phyloP scores from a whole-genome alignment of 129 eudicot species.

The Lonicera japonica region DNA sequence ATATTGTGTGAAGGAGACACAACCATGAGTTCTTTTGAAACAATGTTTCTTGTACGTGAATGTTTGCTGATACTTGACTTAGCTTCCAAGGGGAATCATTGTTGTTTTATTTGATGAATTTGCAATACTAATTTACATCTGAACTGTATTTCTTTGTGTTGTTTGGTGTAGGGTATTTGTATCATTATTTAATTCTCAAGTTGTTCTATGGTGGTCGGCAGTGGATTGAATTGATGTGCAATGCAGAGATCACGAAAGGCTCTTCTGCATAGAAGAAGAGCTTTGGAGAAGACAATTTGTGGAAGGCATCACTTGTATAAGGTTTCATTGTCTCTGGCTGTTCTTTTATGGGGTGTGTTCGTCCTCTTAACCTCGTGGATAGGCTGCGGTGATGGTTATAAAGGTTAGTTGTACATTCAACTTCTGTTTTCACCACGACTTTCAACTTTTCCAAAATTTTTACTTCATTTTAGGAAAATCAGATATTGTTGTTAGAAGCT shows the following conservation, averaged over 20 bases:
- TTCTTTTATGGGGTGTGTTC: conserved; percentile 73
- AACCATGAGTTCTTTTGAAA: background rate
- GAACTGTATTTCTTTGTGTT: background rate
- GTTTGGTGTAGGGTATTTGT: conserved; percentile 22
- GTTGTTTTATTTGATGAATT: background rate
- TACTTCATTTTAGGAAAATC: too few species aligned
- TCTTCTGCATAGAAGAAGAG: conserved; percentile 89
- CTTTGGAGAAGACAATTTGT: conserved; percentile 45
- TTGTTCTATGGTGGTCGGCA: background rate
- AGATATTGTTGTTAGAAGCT: too few species aligned
- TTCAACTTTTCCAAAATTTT: too few species aligned
- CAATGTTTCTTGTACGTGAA: background rate
- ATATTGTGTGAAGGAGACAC: background rate
- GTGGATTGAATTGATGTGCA: conserved; percentile 65
- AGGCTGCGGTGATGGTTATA: conserved; percentile 74
- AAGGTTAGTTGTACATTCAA: conserved; percentile 38
- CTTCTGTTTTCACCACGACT: background rate
- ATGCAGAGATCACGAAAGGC: conserved; percentile 96
- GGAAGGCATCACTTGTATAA: conserved; percentile 46
- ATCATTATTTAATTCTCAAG: background rate
- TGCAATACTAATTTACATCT: background rate
- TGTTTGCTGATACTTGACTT: conserved; percentile 15
- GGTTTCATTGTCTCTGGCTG: conserved; percentile 59
- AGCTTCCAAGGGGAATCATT: conserved; percentile 6
- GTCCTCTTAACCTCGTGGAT: conserved; percentile 64